These are phyloP conservation scores for Cryptomeria japonica DNA, from an alignment of 75 land plant species.

Conservation along the genomic window DNA sequence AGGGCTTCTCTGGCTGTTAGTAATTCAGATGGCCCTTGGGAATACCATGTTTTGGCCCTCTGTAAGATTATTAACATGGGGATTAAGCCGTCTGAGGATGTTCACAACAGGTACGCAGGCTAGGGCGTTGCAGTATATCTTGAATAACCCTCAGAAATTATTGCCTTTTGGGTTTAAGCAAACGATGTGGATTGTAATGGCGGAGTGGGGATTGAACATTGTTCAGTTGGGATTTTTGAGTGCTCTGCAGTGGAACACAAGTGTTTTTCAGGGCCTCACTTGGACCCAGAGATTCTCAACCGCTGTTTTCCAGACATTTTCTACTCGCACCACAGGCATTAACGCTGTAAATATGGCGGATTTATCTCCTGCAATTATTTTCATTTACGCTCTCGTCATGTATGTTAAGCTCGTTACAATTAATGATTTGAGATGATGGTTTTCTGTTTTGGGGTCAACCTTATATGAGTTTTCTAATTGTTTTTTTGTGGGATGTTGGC, in stretches of 20 bases:
- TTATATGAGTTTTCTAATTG: too few relatives aligned
- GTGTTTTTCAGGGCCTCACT: conserved; percentile 38
- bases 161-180: neutral
- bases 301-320: conserved; percentile 46
- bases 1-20: conserved; percentile 36
- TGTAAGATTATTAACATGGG: conserved; percentile 37
- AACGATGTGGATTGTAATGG: neutral
- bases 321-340: conserved; percentile 66
- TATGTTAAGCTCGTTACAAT: conserved; percentile 18
- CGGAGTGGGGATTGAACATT: conserved; percentile 30
- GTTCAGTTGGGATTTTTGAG: conserved; percentile 36
- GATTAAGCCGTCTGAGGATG: conserved; percentile 10
- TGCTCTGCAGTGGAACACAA: conserved; percentile 38
- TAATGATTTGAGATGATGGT: too few relatives aligned
- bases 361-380: conserved; percentile 58
- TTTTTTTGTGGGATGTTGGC: too few relatives aligned
- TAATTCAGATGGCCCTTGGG: conserved; percentile 47
- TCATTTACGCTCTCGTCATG: conserved; percentile 64
- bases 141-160: conserved; percentile 21
- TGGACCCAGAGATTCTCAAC: conserved; percentile 48
- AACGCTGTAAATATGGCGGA: conserved; percentile 39
- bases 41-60: conserved; percentile 50
- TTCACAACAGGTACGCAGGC: neutral
- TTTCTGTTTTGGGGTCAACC: too few relatives aligned
- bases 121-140: conserved; percentile 11